Evolutionary conservation across 768 basidiomycete genomes (phyloP), one percentile per base, ranked within the genome.

Genomic region (Lyophyllum semitale): DNA sequence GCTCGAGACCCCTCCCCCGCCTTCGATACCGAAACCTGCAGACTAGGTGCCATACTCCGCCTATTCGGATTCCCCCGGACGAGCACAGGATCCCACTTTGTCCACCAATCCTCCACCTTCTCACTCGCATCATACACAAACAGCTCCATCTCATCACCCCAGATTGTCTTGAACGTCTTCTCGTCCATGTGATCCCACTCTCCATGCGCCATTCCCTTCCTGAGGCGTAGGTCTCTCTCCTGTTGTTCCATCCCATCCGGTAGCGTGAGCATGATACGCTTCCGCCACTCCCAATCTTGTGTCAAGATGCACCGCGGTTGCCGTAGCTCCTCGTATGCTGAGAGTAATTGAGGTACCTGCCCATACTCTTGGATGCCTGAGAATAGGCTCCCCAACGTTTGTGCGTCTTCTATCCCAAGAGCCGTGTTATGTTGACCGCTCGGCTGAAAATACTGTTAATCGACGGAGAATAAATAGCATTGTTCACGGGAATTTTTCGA

Each of bases 101-200:
- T 73, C 84, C 84, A 87, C 83, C 84, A 87, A 61, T 85, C 82
- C 33, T 84, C 84, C 22, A 81, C 85, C 46, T 76, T 72, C 43
- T 87, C 84, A 35, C 71, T 74, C 8, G 83, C 76, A 58, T 83
- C 78, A 59, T 84, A 80, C 13, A 71, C 68, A 51, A 78, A 82
- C 55, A 85, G 59, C 22, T 73, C 74, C 51, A 81, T 69, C 55
- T 84, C 76, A 37, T 75, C 73, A 42, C 82, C 82, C 79, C 84
- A 85, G 54, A 82, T 73, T 27, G 66, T 67, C 51, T 68, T 70
- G 53, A 84, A 73, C 26, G 70, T 64, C 25, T 67, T 70, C 53
- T 81, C 79, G 57, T 84, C 79, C 67, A 79, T 77, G 49, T 76
- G 71, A 51, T 76, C 70, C 59, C 68, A 70, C 51, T 72, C 69